A percentile compares a stretch with the other conserved stretches of the same genome.
phyloP scores from a whole-genome alignment of 164 flowering plant species.

The Dillenia turbinata region DNA sequence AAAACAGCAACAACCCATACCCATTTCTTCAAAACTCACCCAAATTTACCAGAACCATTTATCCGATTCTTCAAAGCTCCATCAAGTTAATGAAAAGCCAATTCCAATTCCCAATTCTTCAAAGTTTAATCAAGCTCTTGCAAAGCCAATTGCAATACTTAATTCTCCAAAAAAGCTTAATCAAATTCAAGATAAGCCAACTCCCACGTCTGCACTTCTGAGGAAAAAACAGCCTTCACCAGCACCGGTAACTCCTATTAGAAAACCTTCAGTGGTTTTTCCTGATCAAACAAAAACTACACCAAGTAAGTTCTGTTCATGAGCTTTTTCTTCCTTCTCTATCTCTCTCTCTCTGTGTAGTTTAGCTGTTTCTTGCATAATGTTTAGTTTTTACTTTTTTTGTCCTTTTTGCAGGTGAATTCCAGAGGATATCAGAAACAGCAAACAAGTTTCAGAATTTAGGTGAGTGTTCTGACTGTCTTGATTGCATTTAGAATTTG shows the following conservation, averaged over 20 bases:
- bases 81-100: too few species aligned
- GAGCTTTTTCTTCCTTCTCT: not conserved
- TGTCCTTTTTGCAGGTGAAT: slow-evolving; percentile 22
- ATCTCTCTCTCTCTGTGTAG: not conserved
- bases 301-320: slow-evolving; percentile 23
- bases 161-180: too few species aligned
- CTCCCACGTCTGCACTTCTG: too few species aligned
- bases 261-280: slow-evolving; percentile 9
- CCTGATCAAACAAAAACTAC: slow-evolving; percentile 14
- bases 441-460: slow-evolving; percentile 52
- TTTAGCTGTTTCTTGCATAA: too few species aligned
- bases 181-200: too few species aligned
- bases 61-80: too few species aligned
- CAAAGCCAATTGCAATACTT: too few species aligned
- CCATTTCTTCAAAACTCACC: slow-evolving; percentile 10
- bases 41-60: too few species aligned
- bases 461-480: slow-evolving; percentile 34
- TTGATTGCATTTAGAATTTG: not conserved
- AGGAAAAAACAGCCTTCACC: slow-evolving; percentile 6
- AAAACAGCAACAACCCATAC: slow-evolving; percentile 11
- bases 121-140: too few species aligned
- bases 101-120: too few species aligned
- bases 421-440: slow-evolving; percentile 26
- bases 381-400: not conserved
- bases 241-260: not conserved